A percentile compares a stretch with the other conserved stretches of the same genome.
phyloP scores from a whole-genome alignment of 2,329 filamentous ascomycete species.

The Hymenoscyphus fraxineus region DNA sequence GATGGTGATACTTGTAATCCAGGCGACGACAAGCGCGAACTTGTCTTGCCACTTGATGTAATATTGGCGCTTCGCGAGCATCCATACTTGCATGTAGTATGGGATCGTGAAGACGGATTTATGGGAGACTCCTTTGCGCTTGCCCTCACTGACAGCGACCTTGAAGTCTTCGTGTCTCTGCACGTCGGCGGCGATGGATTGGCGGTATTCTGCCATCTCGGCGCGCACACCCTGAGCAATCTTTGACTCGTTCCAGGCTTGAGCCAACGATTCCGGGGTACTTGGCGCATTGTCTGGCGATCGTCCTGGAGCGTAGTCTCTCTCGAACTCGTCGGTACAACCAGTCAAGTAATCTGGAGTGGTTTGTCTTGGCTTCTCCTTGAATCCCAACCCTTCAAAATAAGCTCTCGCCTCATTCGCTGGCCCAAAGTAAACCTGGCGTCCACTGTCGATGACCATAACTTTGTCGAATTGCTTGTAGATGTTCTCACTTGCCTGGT shows the following conservation, averaged over 20 bases:
- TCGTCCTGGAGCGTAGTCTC: conserved; percentile 67
- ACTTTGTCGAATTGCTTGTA: conserved; percentile 68
- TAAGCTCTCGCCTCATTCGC: conserved; percentile 55
- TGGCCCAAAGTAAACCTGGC: conserved; percentile 61
- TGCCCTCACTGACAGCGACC: conserved; percentile 70
- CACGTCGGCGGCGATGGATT: conserved; percentile 59
- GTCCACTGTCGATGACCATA: conserved; percentile 61
- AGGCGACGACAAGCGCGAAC: conserved; percentile 70
- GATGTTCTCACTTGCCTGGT: conserved; percentile 66
- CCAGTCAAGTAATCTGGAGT: conserved; percentile 60
- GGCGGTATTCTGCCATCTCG: conserved; percentile 68
- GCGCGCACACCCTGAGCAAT: conserved; percentile 52
- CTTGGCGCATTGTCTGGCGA: conserved; percentile 65
- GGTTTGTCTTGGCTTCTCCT: conserved; percentile 58
- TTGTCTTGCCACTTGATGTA: conserved; percentile 83
- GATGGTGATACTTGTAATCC: conserved; percentile 67
- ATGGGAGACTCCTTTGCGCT: conserved; percentile 66
- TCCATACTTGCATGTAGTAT: conserved; percentile 79
- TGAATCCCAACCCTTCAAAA: conserved; percentile 61
- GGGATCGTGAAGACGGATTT: conserved; percentile 79
- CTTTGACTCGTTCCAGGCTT: conserved; percentile 65
- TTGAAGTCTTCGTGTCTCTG: conserved; percentile 73
- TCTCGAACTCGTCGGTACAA: conserved; percentile 80
- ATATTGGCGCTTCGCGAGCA: conserved; percentile 79
- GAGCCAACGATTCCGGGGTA: conserved; percentile 60